phyloP scores from a whole-genome alignment of 2,329 filamentous ascomycete genomes.

The Fusarium sp. region DNA sequence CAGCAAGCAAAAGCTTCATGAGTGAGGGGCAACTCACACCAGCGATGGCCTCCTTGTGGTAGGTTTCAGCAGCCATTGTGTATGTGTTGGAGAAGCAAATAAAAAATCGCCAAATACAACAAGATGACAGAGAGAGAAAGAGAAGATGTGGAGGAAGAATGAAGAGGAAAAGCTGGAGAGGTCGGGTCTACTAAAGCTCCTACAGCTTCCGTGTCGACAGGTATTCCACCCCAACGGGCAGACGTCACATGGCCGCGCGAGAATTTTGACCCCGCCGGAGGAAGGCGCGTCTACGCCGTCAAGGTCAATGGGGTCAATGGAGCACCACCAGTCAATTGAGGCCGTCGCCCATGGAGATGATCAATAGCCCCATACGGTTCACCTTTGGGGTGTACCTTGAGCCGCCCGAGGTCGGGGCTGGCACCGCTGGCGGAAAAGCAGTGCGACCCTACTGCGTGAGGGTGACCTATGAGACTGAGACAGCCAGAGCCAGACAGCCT shows the following conservation, averaged over 20 bases:
- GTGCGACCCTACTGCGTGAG: constrained; percentile 2
- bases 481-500: background rate
- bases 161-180: background rate
- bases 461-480: background rate
- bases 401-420: constrained; percentile 37
- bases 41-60: constrained; percentile 45
- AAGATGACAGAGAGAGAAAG: background rate
- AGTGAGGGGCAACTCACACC: constrained; percentile 39
- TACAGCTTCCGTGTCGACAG: constrained; percentile 10
- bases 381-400: constrained; percentile 9
- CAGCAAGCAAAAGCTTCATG: constrained; percentile 21
- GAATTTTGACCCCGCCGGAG: constrained; percentile 35
- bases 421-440: background rate
- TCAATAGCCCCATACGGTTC: background rate
- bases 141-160: background rate
- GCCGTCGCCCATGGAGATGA: background rate
- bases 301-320: background rate
- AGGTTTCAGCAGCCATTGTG: constrained; percentile 44
- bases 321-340: background rate
- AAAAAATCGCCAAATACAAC: constrained; percentile 19
- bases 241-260: constrained; percentile 42
- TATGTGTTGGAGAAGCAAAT: constrained; percentile 1
- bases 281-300: constrained; percentile 11
- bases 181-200: constrained; percentile 29
- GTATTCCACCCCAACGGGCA: constrained; percentile 5